Base-by-base conservation (phyloP, 1,284 basidiomycete species). In the Porogramme epimiltina region DNA sequence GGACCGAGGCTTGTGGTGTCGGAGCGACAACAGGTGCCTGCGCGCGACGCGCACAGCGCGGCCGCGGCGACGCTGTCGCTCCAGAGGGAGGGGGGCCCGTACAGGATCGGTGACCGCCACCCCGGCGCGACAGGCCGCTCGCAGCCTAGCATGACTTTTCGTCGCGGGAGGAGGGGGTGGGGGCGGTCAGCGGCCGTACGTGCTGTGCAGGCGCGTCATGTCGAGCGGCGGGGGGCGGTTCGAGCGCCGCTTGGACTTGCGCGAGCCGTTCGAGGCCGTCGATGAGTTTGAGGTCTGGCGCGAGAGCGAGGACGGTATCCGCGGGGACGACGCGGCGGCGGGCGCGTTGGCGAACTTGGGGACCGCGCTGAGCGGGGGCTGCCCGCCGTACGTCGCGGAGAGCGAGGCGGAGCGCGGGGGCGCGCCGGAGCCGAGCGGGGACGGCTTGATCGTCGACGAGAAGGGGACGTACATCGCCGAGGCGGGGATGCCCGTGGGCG, bases 391-490 rank as follows among this genome's bases (percentile, higher is more conserved):
- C 33, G 51, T 51, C 11, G 57, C 54, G 20, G 50, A 47, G 31
- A 59, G 52, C 44, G 57, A 59, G 41, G 54, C 55, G 16, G 57
- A 59, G 49, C 57, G 57, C 4, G 49, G 57, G 15, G 57, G 57
- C 4, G 33, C 41, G 19, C 34, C 47, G n/a, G 45, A 45, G 19
- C 49, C 45, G 20, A 52, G 45, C 18, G 57, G 57, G 3, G 57
- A 56, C 25, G 51, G 57, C 49, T 56, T 59, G 57, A 59, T 54
- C 26, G 57, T 56, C 24, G 57, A 59, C 38, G 57, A 56, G 51
- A 54, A 59, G 13, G 57, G 57, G 19, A 59, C 46, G 51, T 59
- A 59, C 47, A 45, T 48, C 45, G 57, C 54, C 24, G 57, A 59
- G 13, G 57, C 40, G 18, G 57, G 57, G 39, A 59, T 51, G 25